Evolutionary conservation across 2,329 filamentous ascomycete genomes (phyloP).

Genomic region (Emmonsiellopsis sp.): DNA sequence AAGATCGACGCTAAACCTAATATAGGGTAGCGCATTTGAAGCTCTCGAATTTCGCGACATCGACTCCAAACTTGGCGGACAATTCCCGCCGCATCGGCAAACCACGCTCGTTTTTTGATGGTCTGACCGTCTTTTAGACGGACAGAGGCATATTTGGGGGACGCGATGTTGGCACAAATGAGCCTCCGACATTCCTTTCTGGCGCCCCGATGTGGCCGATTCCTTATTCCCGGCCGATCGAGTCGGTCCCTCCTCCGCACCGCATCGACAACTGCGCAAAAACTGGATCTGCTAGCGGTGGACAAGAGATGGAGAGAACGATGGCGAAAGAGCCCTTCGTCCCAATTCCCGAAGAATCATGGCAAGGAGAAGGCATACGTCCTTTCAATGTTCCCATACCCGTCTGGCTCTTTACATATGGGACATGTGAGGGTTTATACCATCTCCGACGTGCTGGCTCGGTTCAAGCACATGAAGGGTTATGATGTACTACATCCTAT

Average conservation of each 20-base stretch:
- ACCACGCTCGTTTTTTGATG: not conserved
- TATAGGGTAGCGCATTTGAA: not conserved
- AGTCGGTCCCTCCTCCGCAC: conserved; percentile 6
- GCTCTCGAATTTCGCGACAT: not conserved
- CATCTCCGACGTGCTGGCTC: conserved; percentile 75
- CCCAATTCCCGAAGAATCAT: conserved; percentile 1
- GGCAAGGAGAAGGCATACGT: conserved; percentile 51
- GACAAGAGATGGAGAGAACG: conserved; percentile 48
- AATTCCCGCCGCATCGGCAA: not conserved
- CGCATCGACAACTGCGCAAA: conserved; percentile 17
- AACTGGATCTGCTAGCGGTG: conserved; percentile 37
- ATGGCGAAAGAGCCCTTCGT: conserved; percentile 29
- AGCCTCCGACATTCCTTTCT: not conserved
- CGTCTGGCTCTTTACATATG: conserved; percentile 76
- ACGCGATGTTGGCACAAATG: not conserved
- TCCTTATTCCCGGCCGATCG: not conserved
- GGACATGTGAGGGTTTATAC: conserved; percentile 85
- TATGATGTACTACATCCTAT: conserved; percentile 75
- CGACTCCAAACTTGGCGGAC: not conserved
- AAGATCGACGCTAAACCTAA: no score
- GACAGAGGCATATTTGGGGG: not conserved
- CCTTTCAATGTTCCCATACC: conserved; percentile 89
- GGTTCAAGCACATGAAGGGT: conserved; percentile 67
- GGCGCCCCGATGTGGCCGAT: not conserved
- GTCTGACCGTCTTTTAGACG: not conserved